Conservation (phyloP, 2,329 filamentous ascomycete species). For the Penicillium thymicola region DNA sequence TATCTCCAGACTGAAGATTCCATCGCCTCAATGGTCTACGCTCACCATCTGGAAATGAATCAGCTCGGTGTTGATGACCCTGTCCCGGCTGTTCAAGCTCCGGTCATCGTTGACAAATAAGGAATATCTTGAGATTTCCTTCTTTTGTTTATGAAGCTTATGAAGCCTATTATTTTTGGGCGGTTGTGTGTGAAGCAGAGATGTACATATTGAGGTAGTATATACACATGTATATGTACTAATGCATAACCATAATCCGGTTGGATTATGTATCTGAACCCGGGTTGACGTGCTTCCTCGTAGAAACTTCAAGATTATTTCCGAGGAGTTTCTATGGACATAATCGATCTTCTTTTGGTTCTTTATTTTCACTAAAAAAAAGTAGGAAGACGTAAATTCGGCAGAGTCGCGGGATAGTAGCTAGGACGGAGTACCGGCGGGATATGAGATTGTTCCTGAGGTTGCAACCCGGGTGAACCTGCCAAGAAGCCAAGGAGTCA, state of each 20-base stretch:
- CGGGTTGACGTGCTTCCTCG: not conserved
- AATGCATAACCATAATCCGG: not conserved
- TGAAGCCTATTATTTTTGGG: not conserved
- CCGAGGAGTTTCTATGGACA: not conserved
- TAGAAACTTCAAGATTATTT: not conserved
- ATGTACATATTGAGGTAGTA: not conserved
- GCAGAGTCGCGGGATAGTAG: not conserved
- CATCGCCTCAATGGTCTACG: conserved; percentile 27
- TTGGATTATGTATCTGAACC: not conserved
- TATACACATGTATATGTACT: too few relatives aligned
- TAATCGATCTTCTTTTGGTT: not conserved
- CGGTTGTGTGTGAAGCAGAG: not conserved
- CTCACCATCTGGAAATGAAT: conserved; percentile 25
- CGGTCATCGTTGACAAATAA: conserved; percentile 2
- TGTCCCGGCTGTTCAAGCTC: not conserved
- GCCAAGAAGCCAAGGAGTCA: not conserved
- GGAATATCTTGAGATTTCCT: not conserved
- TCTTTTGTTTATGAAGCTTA: not conserved
- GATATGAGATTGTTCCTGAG: not conserved
- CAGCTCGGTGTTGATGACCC: not conserved
- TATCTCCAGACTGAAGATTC: conserved; percentile 36
- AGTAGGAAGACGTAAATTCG: too few relatives aligned
- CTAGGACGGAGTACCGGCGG: not conserved
- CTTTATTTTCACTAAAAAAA: not conserved
- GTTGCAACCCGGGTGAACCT: not conserved